Percentiles rank a stretch among this genome's conserved stretches.
Evolutionary conservation across 1,284 basidiomycete genomes (phyloP).

Genomic region (Malassezia equina): DNA sequence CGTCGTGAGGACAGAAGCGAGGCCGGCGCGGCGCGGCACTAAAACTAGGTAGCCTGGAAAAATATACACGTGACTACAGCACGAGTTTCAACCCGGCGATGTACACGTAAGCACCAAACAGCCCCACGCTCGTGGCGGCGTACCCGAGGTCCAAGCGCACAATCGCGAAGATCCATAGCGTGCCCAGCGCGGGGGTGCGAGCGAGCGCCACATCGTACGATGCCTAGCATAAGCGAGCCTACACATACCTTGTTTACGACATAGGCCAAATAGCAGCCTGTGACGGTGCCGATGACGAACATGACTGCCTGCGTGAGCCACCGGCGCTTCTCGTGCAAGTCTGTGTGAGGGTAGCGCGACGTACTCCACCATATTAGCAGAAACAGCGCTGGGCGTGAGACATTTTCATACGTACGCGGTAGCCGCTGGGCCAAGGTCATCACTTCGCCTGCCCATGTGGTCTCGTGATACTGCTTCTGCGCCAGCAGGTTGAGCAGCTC

Average conservation of each 20-base stretch:
- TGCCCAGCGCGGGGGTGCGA: slow-evolving; percentile 46
- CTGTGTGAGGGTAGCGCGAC: slow-evolving; percentile 10
- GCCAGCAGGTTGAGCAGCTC: slow-evolving; percentile 41
- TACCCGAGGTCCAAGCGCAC: slow-evolving; percentile 42
- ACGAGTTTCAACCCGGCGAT: slow-evolving; percentile 23
- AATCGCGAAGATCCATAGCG: slow-evolving; percentile 47
- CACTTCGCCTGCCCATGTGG: slow-evolving; percentile 21
- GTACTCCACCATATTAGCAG: slow-evolving; percentile 9
- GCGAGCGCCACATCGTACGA: slow-evolving; percentile 39
- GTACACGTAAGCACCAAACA: slow-evolving; percentile 28
- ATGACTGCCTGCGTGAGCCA: slow-evolving; percentile 22
- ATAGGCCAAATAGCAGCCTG: slow-evolving; percentile 31
- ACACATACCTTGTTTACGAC: slow-evolving; percentile 35
- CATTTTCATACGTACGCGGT: slow-evolving; percentile 24
- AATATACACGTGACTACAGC: slow-evolving; percentile 15
- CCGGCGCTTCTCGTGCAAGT: slow-evolving; percentile 21
- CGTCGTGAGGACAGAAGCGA: slow-evolving; percentile 10
- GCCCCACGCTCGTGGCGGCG: slow-evolving; percentile 33
- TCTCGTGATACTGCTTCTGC: slow-evolving; percentile 42
- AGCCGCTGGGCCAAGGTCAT: slow-evolving; percentile 21
- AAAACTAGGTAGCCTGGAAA: slow-evolving; percentile 12
- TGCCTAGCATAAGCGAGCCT: slow-evolving; percentile 16
- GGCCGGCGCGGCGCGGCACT: not conserved
- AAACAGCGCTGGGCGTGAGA: not conserved
- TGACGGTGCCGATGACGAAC: slow-evolving; percentile 21